Conservation (phyloP, 345 rosid species). For the Chamaenerion angustifolium region DNA sequence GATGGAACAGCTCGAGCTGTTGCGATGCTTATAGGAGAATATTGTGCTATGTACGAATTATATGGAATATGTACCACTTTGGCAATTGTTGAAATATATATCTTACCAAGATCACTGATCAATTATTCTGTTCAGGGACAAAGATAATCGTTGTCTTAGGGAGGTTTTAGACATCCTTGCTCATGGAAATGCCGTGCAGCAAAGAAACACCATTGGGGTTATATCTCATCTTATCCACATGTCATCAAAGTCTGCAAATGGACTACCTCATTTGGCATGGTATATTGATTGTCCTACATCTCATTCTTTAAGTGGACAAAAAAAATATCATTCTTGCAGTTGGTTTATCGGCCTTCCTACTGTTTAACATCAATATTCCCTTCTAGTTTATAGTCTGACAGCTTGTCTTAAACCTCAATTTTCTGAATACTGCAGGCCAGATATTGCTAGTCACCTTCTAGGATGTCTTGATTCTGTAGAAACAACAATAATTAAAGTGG, state of each 20-base stretch:
- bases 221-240: conserved; percentile 42
- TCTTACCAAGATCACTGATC: conserved; percentile 12
- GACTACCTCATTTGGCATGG: conserved; percentile 45
- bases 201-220: conserved; percentile 69
- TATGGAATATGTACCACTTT: no score
- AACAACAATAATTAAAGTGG: conserved; percentile 29
- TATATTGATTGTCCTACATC: conserved; percentile 13
- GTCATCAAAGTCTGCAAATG: conserved; percentile 23
- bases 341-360: conserved; percentile 3
- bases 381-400: conserved; percentile 2
- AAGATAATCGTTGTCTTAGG: conserved; percentile 40
- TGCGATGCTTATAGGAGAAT: conserved; percentile 61
- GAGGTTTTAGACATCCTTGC: conserved; percentile 60
- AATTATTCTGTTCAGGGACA: conserved; percentile 33
- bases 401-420: background rate
- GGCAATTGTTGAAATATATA: background rate
- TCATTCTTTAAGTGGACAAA: background rate
- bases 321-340: background rate
- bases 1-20: conserved; percentile 74
- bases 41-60: conserved; percentile 40
- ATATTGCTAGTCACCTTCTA: conserved; percentile 43
- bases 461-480: conserved; percentile 52
- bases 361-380: conserved; percentile 7
- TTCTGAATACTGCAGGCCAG: conserved; percentile 38
- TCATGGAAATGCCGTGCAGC: conserved; percentile 44